Base-by-base conservation (phyloP, 2,329 filamentous ascomycete genomes). In the Thermomyces lanuginosus region DNA sequence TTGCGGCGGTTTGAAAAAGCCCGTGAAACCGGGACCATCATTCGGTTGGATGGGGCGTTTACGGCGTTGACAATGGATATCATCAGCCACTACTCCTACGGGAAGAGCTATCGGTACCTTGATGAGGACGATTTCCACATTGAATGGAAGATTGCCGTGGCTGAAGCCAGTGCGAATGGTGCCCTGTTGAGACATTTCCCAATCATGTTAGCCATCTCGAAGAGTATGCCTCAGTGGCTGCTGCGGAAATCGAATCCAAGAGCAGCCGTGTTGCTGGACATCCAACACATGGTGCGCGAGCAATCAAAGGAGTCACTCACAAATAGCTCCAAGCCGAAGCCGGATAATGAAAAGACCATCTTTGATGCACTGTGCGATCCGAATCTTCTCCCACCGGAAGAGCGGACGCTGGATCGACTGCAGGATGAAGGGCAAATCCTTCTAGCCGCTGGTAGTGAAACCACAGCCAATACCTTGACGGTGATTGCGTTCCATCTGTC, bases 11-110 rank as follows among this genome's bases (percentile, higher is more conserved):
- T 49, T 10, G 39, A 39, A 11, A 27, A 37, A 6, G 41, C 41
- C 4, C 33, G 21, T 7, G 20, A 19, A 8, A 4, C 5, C 3
- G 18, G 24, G 2, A 24, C 31, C 0, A 40, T 46, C 7, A 31
- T 48, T 2, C 28, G 33, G 8, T 29, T 50, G 3, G 35, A 43
- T 18, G 34, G 37, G 0, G 45, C 43, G 5, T 49, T 42, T 16
- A 40, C 39, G 7, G 42, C 43, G 5, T 33, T 51, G 11, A 49
- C 46, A 3, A 41, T 42, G 11, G 54, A 59, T 31, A 44, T 55
- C 8, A 52, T 54, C 29, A 48, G 43, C 1, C 37, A 52, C 11
- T 57, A 58, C 24, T 44, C 41, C n/a, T 57, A 53, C 16, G 55
- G 45, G 6, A 42, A 42, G 33, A 45, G 36, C 24, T 42, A 42